Base-by-base conservation (phyloP, 2,329 filamentous ascomycete genomes). In the Juglanconis oblonga region DNA sequence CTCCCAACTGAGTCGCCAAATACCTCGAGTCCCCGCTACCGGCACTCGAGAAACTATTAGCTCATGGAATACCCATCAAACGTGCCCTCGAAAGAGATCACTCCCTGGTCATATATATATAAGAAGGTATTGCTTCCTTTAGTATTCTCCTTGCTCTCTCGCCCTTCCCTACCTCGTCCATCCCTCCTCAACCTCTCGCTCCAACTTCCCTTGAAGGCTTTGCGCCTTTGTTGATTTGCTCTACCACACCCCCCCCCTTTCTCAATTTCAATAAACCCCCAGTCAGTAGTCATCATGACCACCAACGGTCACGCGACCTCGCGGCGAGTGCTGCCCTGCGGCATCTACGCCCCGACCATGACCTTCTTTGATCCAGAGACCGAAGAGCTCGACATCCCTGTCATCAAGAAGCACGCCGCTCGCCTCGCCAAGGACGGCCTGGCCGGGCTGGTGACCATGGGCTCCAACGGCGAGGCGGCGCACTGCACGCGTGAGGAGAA, bases 301-400 rank as follows among this genome's bases (percentile, higher is more conserved):
- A 64, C 57, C 63, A 72, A 74, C 64, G 72, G 73, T 60, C 71
- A 73, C 65, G 64, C 71, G 61, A 71, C 74, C 64, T 64, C 75
- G 17, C 77, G 77, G 63, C 77, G 82, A 61, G 81, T 87, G 64
- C 84, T 96, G 58, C 88, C 89, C 49, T 88, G 88, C 69, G 91
- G 91, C 72, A 92, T 95, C 72, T 96, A 95, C 75, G 90, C 90
- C 62, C 92, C 92, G 32, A 94, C 90, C 62, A 91, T 95, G 87
- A 96, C 91, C 69, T 96, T 96, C 74, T 96, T 96, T 79, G 80
- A 94, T 75, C 82, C 88, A 6, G 83, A 88, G 65, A 95, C 90
- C 50, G 92, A 96, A 76, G 90, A 95, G 52, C 82, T 96, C 68
- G 92, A 96, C 71, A 86, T 93, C 64, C 81, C 89, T 40, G 84